Percentiles rank a stretch among this genome's conserved stretches.
Conservation (phyloP, 2,329 filamentous ascomycete species). For the Neonectria faginata region DNA sequence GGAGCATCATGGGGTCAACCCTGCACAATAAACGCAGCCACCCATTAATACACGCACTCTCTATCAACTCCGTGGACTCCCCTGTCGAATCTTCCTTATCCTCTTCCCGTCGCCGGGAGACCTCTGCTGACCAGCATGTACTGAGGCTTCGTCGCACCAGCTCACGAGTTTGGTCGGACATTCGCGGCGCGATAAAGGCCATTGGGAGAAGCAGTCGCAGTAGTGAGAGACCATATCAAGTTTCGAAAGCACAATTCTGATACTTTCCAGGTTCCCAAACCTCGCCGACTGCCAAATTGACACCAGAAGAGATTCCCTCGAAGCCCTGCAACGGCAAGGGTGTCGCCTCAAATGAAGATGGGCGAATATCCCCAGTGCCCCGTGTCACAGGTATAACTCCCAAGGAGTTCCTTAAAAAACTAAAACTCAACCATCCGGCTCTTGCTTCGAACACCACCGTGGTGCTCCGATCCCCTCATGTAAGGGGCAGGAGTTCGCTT, state of each 20-base stretch:
- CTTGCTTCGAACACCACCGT: slow-evolving; percentile 46
- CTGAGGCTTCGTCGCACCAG: slow-evolving; percentile 45
- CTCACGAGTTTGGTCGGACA: slow-evolving; percentile 51
- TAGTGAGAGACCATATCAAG: background rate
- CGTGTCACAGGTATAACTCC: slow-evolving; percentile 38
- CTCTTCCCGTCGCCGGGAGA: slow-evolving; percentile 20
- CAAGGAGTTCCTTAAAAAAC: slow-evolving; percentile 43
- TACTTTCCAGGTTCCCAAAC: slow-evolving; percentile 40
- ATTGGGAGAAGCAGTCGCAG: slow-evolving; percentile 48
- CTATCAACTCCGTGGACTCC: slow-evolving; percentile 30
- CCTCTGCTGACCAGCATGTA: slow-evolving; percentile 20
- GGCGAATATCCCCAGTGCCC: background rate
- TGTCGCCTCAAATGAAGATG: background rate
- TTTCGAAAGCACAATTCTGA: background rate
- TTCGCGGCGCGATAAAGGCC: slow-evolving; percentile 50
- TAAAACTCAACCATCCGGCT: slow-evolving; percentile 43
- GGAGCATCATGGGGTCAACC: slow-evolving; percentile 46
- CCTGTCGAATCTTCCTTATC: slow-evolving; percentile 21
- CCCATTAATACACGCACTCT: slow-evolving; percentile 39
- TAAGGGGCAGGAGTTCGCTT: slow-evolving; percentile 42
- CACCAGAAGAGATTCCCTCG: slow-evolving; percentile 5
- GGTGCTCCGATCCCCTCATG: slow-evolving; percentile 40
- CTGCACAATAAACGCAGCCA: slow-evolving; percentile 44
- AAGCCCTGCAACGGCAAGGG: slow-evolving; percentile 29
- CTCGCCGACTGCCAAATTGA: slow-evolving; percentile 34